A percentile compares a stretch with the other conserved stretches of the same genome.
phyloP scores from a whole-genome alignment of 2,329 filamentous ascomycete species.

The Fusarium beomiforme region DNA sequence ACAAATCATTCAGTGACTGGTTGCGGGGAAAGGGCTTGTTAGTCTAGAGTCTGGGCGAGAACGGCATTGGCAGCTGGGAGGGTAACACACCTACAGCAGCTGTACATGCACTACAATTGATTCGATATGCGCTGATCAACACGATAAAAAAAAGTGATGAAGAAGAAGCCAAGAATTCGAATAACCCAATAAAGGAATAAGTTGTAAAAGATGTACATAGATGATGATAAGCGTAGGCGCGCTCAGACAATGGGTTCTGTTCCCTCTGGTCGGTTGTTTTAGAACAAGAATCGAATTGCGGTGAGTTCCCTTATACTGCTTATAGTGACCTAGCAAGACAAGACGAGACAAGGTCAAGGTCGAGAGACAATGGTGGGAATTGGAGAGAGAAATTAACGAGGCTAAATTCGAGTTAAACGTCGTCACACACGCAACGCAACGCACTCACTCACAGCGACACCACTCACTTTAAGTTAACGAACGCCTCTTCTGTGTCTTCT shows the following conservation, averaged over 20 bases:
- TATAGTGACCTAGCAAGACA: background rate
- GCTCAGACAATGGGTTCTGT: slow-evolving; percentile 15
- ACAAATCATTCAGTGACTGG: slow-evolving; percentile 33
- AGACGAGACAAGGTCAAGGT: background rate
- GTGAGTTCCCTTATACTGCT: slow-evolving; percentile 16
- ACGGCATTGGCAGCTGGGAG: slow-evolving; percentile 29
- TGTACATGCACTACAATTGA: slow-evolving; percentile 23
- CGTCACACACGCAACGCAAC: slow-evolving; percentile 25
- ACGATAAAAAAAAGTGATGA: slow-evolving; percentile 1
- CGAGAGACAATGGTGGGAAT: background rate
- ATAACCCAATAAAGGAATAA: background rate
- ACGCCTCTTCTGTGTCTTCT: slow-evolving; percentile 2
- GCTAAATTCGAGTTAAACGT: slow-evolving; percentile 9
- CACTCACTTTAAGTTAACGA: background rate
- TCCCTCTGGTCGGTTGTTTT: slow-evolving; percentile 18
- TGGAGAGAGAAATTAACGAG: slow-evolving; percentile 6
- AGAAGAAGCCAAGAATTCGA: background rate
- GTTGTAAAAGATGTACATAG: background rate
- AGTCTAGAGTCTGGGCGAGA: slow-evolving; percentile 29
- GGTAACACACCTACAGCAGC: slow-evolving; percentile 26
- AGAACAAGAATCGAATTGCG: slow-evolving; percentile 31
- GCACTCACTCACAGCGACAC: background rate
- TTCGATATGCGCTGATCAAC: slow-evolving; percentile 2
- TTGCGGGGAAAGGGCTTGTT: slow-evolving; percentile 42
- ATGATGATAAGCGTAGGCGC: slow-evolving; percentile 1